phyloP scores from a whole-genome alignment of 345 rosid species.

The Euphorbia lathyris region DNA sequence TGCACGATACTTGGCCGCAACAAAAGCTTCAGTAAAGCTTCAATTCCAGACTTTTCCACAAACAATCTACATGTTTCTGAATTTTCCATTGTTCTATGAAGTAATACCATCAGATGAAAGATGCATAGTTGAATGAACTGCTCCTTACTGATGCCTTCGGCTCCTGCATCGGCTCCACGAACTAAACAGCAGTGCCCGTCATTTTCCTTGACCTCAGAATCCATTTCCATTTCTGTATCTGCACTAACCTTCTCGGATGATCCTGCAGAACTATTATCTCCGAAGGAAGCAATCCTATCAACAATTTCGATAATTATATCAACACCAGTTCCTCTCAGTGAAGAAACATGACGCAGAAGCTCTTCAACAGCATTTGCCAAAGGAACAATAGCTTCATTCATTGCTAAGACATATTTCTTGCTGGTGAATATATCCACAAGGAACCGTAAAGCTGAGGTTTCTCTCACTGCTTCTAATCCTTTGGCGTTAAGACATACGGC shows the following conservation, averaged over 20 bases:
- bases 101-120: slow-evolving; percentile 89
- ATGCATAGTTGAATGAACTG: slow-evolving; percentile 83
- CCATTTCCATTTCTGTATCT: slow-evolving; percentile 82
- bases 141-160: slow-evolving; percentile 64
- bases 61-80: slow-evolving; percentile 85
- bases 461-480: slow-evolving; percentile 91
- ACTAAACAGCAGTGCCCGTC: slow-evolving; percentile 43
- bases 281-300: slow-evolving; percentile 68
- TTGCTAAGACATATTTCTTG: slow-evolving; percentile 79
- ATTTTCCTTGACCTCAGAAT: slow-evolving; percentile 63
- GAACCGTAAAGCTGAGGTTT: slow-evolving; percentile 72
- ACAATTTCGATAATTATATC: slow-evolving; percentile 88
- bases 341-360: slow-evolving; percentile 88
- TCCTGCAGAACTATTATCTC: slow-evolving; percentile 40
- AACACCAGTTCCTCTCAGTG: slow-evolving; percentile 78
- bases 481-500: slow-evolving; percentile 89
- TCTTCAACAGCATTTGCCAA: slow-evolving; percentile 95
- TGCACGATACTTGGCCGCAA: slow-evolving; percentile 81
- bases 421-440: slow-evolving; percentile 80
- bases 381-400: slow-evolving; percentile 95
- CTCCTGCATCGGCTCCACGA: slow-evolving; percentile 38
- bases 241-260: slow-evolving; percentile 51
- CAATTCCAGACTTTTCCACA: slow-evolving; percentile 96
- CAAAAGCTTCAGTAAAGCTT: slow-evolving; percentile 79
- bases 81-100: slow-evolving; percentile 93